Evolutionary conservation across 148 eudicot genomes (phyloP), one percentile per base, ranked within the genome.

Genomic region (Pharnaceum exiguum): DNA sequence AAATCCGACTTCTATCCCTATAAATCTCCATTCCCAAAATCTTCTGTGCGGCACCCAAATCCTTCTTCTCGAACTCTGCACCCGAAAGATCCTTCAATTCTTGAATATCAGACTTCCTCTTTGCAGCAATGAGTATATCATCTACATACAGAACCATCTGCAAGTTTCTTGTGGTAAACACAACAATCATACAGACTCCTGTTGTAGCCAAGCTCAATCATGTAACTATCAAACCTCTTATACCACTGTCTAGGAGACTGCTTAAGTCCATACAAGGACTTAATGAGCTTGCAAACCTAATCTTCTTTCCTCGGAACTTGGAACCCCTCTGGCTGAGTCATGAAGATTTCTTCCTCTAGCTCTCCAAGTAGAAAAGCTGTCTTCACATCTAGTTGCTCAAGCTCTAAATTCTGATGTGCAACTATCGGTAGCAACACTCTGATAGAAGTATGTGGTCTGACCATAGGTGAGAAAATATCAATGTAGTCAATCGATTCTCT

Each of bases 201-300:
- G n/a, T n/a, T n/a, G n/a, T n/a, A n/a, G n/a, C n/a, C n/a, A n/a
- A n/a, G n/a, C n/a, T n/a, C n/a, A n/a, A n/a, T n/a, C 46, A 55
- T 55, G 35, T 19, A 60, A 47, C 28, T 46, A 11, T 60, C 30
- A 37, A 55, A 45, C 10, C 29, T 21, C 42, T 47, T 46, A n/a
- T 46, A 46, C 65, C 65, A 60, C n/a, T 60, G 19, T 21, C 42
- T 60, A 4, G 40, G 53, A 29, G 53, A 59, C 42, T 59, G 27
- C 38, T 46, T 59, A 0, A 44, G 17, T 9, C 22, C 55, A 33
- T 46, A 60, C 6, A 60, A 35, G 13, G 43, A 46, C 42, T 47
- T 60, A 29, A 10, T 49, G 10, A 33, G 15, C 32, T 38, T 46
- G 19, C 35, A 55, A 15, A 55, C 46, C 45, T 10, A n/a, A 13